Percentiles rank a stretch among this genome's conserved stretches.
Conservation (phyloP, 768 basidiomycete species). For the Gloeostereum incarnatum region DNA sequence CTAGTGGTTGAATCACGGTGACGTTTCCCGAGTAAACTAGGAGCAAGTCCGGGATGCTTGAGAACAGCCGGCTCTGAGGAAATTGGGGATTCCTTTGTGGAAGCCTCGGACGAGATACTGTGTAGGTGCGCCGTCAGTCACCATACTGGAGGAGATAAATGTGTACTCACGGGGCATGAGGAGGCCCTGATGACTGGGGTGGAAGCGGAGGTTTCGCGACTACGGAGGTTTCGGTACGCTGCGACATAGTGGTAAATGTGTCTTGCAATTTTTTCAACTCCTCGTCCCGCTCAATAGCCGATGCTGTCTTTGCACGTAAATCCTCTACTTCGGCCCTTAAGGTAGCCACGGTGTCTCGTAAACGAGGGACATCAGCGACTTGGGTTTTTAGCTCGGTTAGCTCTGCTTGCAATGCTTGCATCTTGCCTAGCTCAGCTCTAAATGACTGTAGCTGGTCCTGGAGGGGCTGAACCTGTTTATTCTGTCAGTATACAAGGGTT, state of each 20-base stretch:
- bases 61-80: conserved; percentile 10
- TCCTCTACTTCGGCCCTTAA: conserved; percentile 21
- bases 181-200: no score
- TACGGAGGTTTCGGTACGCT: no score
- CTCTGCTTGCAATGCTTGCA: conserved; percentile 24
- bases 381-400: conserved; percentile 22
- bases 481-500: background rate
- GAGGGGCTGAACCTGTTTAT: conserved; percentile 37
- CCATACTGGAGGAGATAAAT: no score
- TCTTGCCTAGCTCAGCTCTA: conserved; percentile 31
- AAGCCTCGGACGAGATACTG: no score
- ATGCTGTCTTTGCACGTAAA: conserved; percentile 16
- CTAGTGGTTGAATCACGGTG: conserved; percentile 42
- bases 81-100: no score
- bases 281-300: conserved; percentile 10
- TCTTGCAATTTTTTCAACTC: conserved; percentile 16
- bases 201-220: no score
- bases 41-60: conserved; percentile 33
- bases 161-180: no score
- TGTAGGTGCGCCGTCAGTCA: no score
- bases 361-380: conserved; percentile 19
- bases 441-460: conserved; percentile 39
- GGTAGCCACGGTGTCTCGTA: conserved; percentile 26
- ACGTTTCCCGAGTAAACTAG: conserved; percentile 56
- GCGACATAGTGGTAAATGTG: no score